Percentiles rank a stretch among this genome's conserved stretches.
Conservation (phyloP, 2,329 filamentous ascomycete genomes). For the Calonectria montana region DNA sequence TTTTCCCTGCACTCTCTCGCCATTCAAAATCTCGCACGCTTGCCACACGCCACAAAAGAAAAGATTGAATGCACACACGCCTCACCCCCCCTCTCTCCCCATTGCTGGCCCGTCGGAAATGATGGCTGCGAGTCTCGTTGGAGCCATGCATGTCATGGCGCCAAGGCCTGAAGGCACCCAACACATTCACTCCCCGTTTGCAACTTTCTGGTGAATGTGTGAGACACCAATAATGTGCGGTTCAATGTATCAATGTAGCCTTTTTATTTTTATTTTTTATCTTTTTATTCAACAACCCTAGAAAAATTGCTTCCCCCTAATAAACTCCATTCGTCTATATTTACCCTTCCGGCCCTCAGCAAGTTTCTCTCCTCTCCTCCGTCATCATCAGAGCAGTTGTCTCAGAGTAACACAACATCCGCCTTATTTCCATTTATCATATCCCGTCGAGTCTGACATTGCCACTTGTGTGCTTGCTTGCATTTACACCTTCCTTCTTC, state of each 20-base stretch:
- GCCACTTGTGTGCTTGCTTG: neutral
- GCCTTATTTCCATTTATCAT: neutral
- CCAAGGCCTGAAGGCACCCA: neutral
- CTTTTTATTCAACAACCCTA: neutral
- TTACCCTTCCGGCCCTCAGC: slow-evolving; percentile 1
- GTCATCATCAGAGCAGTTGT: neutral
- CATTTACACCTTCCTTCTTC: neutral
- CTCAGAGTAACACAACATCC: neutral
- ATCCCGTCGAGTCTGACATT: neutral
- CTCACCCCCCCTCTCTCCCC: neutral
- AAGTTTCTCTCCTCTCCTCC: neutral
- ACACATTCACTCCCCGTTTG: slow-evolving; percentile 13
- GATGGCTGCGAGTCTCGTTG: slow-evolving; percentile 34
- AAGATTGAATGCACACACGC: neutral
- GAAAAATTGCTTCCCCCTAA: neutral
- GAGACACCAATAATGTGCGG: neutral
- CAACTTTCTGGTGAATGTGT: neutral
- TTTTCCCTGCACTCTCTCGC: neutral
- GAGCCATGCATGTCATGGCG: slow-evolving; percentile 34
- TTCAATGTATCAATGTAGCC: neutral
- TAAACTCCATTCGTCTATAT: neutral
- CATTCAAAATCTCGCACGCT: neutral
- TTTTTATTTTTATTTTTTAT: neutral
- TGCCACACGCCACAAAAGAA: neutral
- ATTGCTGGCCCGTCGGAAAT: slow-evolving; percentile 28